Evolutionary conservation across 768 basidiomycete genomes (phyloP).

Genomic region (Phaffia australis): DNA sequence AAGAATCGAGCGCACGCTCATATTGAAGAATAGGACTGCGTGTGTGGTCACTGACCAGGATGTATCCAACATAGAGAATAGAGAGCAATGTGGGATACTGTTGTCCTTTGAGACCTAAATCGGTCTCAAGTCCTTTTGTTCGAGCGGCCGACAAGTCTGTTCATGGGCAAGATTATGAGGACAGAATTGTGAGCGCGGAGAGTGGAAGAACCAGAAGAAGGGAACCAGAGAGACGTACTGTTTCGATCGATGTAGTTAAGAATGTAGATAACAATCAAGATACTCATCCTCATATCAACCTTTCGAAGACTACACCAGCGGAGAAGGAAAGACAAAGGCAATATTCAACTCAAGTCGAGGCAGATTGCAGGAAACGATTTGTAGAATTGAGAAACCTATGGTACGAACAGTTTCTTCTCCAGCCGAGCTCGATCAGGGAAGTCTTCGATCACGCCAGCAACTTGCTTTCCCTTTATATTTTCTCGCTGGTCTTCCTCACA

Average conservation of each 20-base stretch:
- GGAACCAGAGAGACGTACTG: background rate
- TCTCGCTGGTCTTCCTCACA: too few relatives aligned
- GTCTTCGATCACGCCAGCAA: too few relatives aligned
- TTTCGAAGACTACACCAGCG: conserved; percentile 37
- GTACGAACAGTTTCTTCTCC: too few relatives aligned
- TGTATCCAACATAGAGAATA: conserved; percentile 33
- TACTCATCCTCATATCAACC: conserved; percentile 45
- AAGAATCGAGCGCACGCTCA: too few relatives aligned
- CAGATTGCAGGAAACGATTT: too few relatives aligned
- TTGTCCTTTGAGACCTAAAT: conserved; percentile 43
- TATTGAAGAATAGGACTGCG: background rate
- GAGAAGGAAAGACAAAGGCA: too few relatives aligned
- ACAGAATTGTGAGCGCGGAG: background rate
- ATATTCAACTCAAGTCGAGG: too few relatives aligned
- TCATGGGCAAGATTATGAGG: background rate
- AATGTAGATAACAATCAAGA: conserved; percentile 45
- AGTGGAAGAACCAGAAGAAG: background rate
- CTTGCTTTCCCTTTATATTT: too few relatives aligned
- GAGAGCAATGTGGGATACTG: conserved; percentile 41
- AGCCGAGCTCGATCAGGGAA: too few relatives aligned
- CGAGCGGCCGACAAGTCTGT: conserved; percentile 38
- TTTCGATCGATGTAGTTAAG: conserved; percentile 42
- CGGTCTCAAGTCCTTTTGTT: conserved; percentile 41
- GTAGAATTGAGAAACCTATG: too few relatives aligned
- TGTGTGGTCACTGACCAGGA: background rate